A percentile compares a stretch with the other conserved stretches of the same genome.
Evolutionary conservation across 1,139 yeast species (phyloP).

Genomic region (Pichia sp.): DNA sequence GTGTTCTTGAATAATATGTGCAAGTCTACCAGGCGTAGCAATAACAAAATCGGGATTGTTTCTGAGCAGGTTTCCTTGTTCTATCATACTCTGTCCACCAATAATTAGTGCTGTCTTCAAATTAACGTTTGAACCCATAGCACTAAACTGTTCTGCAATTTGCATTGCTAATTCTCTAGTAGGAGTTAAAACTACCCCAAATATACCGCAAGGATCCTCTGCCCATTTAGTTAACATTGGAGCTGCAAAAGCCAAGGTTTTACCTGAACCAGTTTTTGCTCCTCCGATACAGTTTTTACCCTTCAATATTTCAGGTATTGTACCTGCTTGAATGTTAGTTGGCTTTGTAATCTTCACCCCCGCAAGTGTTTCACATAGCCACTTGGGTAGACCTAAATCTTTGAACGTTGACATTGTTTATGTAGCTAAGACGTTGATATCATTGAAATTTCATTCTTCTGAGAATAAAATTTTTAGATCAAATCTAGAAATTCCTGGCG

Average conservation of each 20-base stretch:
- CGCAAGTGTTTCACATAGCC: conserved; percentile 75
- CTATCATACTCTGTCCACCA: conserved; percentile 91
- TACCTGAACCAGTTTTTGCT: conserved; percentile 97
- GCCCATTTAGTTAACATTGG: conserved; percentile 96
- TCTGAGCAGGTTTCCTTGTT: conserved; percentile 77
- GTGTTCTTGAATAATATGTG: conserved; percentile 83
- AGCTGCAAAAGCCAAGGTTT: conserved; percentile 93
- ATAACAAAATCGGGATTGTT: conserved; percentile 87
- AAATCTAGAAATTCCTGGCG: background rate
- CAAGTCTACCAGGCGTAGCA: conserved; percentile 96
- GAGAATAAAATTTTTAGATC: background rate
- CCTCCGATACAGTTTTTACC: conserved; percentile 97
- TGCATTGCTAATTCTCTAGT: conserved; percentile 94
- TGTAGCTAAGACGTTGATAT: too few relatives aligned
- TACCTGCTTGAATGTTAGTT: conserved; percentile 77
- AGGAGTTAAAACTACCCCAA: conserved; percentile 84
- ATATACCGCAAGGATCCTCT: conserved; percentile 88
- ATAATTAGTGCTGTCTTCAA: conserved; percentile 74
- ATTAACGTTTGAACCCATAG: conserved; percentile 85
- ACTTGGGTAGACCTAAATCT: conserved; percentile 68
- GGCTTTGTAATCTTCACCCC: conserved; percentile 82
- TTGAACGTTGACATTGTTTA: conserved; percentile 35
- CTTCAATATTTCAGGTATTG: conserved; percentile 76
- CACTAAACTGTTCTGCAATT: conserved; percentile 93
- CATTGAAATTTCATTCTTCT: background rate